Percentiles rank a stretch among this genome's conserved stretches.
These are phyloP conservation scores for Tuber indicum DNA, from an alignment of 495 filamentous ascomycete species.

Conservation along the genomic window DNA sequence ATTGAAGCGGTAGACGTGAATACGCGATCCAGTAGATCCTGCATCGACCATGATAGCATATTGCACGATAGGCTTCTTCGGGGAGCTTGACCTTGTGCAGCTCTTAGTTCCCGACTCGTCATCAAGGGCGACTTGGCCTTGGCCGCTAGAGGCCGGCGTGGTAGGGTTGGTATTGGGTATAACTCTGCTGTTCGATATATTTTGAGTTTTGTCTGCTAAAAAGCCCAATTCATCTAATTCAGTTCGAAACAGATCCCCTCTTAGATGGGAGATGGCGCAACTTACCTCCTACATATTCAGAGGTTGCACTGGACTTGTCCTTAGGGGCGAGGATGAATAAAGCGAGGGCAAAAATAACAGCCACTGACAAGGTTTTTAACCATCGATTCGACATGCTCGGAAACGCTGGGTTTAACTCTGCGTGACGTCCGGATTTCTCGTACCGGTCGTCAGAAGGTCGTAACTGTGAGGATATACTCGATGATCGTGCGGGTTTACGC, in stretches of 20 bases:
- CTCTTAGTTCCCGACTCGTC: constrained; percentile 57
- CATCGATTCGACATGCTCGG: constrained; percentile 49
- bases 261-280: constrained; percentile 32
- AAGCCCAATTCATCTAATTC: constrained; percentile 1
- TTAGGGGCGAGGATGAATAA: constrained; percentile 57
- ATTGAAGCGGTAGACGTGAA: constrained; percentile 98
- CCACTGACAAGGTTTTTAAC: constrained; percentile 59
- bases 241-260: constrained; percentile 24
- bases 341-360: constrained; percentile 56
- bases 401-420: constrained; percentile 31
- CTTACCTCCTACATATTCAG: constrained; percentile 38
- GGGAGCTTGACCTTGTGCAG: constrained; percentile 74
- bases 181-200: neutral
- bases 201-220: neutral
- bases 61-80: constrained; percentile 85
- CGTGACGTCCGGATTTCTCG: constrained; percentile 47
- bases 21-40: constrained; percentile 92
- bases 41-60: constrained; percentile 99
- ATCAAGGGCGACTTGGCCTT: constrained; percentile 54
- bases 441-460: constrained; percentile 44
- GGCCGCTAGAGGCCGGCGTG: constrained; percentile 4
- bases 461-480: constrained; percentile 39
- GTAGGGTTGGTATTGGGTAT: constrained; percentile 7
- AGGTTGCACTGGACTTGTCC: constrained; percentile 38
- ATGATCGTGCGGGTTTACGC: constrained; percentile 36